Evolutionary conservation across 768 basidiomycete species (phyloP), one percentile per base, ranked within the genome.

Genomic region (Leccinellum albellum): DNA sequence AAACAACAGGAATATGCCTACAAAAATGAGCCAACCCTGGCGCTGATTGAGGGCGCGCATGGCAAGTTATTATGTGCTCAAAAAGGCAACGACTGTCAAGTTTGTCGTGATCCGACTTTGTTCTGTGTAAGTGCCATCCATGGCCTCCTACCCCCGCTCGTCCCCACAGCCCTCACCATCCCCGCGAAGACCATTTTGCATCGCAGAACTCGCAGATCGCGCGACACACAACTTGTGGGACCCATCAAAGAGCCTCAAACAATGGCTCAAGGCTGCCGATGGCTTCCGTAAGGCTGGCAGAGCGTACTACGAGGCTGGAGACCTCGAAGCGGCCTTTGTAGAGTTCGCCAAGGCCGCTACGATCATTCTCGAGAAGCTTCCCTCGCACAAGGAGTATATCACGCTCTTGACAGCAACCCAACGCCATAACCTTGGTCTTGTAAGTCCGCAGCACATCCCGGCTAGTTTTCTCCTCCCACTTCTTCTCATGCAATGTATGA

Each of bases 281-380:
- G 77, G 75, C 59, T 80, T 83, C 55, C 78, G 87, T 51, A 79
- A 78, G 64, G 78, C 78, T 20, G 87, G 80, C 28, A 82, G 79
- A 59, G 73, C 73, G 23, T 73, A 73, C 62, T 70, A 72, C 1
- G 75, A 78, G 33, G 72, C 74, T 20, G 79, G 80, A 2, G 84
- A 92, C 67, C 74, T 85, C 49, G 87, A 91, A 67, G 75, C 71
- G n/a, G 87, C 86, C 1, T 92, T 91, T 69, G 76, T 91, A 17
- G 78, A 83, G 59, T 83, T 81, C 50, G 89, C 89, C 3, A 82
- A 78, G 58, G 87, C 89, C 9, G 89, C 89, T 0, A 89, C 87
- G 1, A 74, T 92, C 56, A 87, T 91, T 6, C 80, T 90, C 12
- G 89, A 93, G 74, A 86, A 82, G 61, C 74, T 93, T n/a, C 90